Percentiles rank a stretch among this genome's conserved stretches.
These are phyloP conservation scores for Hortiboletus flavorubellus DNA, from an alignment of 768 basidiomycete genomes.

Conservation along the genomic window DNA sequence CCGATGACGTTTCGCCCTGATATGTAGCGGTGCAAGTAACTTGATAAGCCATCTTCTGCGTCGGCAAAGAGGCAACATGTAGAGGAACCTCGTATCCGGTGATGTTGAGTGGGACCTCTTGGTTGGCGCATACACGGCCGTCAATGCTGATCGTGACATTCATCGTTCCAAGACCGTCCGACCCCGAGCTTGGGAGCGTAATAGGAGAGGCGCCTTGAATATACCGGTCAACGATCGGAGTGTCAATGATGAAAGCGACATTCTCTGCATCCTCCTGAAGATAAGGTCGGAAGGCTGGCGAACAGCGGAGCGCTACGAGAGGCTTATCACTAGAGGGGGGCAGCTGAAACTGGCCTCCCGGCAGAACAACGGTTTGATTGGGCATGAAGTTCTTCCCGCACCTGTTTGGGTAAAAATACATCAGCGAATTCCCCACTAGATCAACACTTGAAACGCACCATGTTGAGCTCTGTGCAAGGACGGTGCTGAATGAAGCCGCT, in stretches of 20 bases:
- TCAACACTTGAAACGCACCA: constrained; percentile 15
- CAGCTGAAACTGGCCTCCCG: constrained; percentile 44
- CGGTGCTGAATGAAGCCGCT: constrained; percentile 2
- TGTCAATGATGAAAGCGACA: constrained; percentile 36
- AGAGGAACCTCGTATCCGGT: constrained; percentile 35
- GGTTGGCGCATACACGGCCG: constrained; percentile 18
- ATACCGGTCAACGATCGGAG: constrained; percentile 34
- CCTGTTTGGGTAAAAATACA: constrained; percentile 29
- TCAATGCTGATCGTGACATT: constrained; percentile 33
- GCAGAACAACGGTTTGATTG: constrained; percentile 39
- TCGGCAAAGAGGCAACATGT: constrained; percentile 27
- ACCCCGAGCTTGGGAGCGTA: constrained; percentile 6
- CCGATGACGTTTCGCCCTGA: neutral
- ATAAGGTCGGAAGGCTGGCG: constrained; percentile 46
- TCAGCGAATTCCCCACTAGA: neutral
- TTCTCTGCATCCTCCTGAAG: constrained; percentile 37
- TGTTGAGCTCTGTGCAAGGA: constrained; percentile 21
- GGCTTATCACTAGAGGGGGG: constrained; percentile 35
- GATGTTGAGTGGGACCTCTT: constrained; percentile 37
- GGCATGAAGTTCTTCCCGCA: constrained; percentile 50
- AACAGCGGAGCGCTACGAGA: constrained; percentile 45
- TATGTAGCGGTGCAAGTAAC: constrained; percentile 37
- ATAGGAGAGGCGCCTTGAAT: constrained; percentile 36
- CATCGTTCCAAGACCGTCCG: constrained; percentile 10
- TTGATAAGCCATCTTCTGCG: constrained; percentile 29